Conservation (phyloP, 345 rosid species). For the Jatropha curcas region DNA sequence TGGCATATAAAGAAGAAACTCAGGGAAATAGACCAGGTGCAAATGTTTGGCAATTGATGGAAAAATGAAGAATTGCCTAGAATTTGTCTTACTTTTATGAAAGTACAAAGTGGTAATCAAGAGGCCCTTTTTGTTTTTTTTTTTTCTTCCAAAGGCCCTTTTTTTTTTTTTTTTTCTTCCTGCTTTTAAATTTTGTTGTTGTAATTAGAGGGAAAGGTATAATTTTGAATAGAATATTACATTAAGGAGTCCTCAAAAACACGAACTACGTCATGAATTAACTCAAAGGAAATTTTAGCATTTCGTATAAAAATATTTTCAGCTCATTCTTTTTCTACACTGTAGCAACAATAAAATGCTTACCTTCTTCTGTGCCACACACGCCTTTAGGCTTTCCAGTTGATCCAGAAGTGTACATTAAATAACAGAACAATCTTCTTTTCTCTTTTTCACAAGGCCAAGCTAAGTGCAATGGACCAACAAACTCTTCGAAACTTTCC, state of each 20-base stretch:
- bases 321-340: constrained; percentile 3
- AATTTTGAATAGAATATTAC: neutral
- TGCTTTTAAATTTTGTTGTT: no score
- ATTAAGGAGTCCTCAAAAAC: neutral
- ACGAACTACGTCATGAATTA: neutral
- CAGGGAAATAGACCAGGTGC: neutral
- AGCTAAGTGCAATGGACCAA: constrained; percentile 18
- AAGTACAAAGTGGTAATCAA: no score
- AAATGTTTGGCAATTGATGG: no score
- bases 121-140: no score
- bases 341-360: constrained; percentile 6
- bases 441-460: constrained; percentile 59
- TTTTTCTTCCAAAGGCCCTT: no score
- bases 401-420: constrained; percentile 94
- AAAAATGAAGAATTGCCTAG: neutral
- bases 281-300: neutral
- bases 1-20: constrained; percentile 13
- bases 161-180: no score
- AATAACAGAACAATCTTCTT: constrained; percentile 65
- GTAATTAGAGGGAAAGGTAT: no score
- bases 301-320: neutral
- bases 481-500: constrained; percentile 28
- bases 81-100: neutral
- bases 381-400: constrained; percentile 92
- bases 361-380: constrained; percentile 90